A percentile compares a stretch with the other conserved stretches of the same genome.
Conservation (phyloP, 73 alveolate genomes). For the Symbiodinium natans region DNA sequence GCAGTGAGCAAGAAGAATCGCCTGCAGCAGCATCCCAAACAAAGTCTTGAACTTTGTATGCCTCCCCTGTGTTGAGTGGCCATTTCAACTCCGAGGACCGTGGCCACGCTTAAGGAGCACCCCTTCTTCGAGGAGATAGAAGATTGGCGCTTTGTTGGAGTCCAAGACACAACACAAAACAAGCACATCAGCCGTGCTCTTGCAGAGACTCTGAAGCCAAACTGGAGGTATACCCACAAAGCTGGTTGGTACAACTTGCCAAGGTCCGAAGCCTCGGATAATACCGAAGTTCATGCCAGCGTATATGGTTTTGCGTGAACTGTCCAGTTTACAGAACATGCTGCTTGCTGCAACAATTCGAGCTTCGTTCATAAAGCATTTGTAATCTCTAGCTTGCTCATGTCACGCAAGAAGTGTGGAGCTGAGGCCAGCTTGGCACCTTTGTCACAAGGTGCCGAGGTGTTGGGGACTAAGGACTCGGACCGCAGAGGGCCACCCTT, state of each 20-base stretch:
- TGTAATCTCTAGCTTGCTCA: too few relatives aligned
- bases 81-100: constrained; percentile 59
- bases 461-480: neutral
- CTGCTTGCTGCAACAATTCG: too few relatives aligned
- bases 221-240: constrained; percentile 66
- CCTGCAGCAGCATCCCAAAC: too few relatives aligned
- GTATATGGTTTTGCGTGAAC: too few relatives aligned
- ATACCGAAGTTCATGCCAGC: neutral
- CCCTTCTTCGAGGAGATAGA: constrained; percentile 88
- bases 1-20: too few relatives aligned
- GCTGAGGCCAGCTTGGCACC: neutral
- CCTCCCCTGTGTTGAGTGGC: too few relatives aligned
- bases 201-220: too few relatives aligned
- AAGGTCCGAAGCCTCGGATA: constrained; percentile 26
- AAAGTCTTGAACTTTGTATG: too few relatives aligned
- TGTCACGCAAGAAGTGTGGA: neutral
- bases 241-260: constrained; percentile 91
- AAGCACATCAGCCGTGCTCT: neutral
- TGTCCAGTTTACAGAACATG: too few relatives aligned
- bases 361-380: too few relatives aligned
- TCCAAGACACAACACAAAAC: neutral
- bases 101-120: constrained; percentile 73
- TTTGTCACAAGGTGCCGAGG: neutral
- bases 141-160: constrained; percentile 86
- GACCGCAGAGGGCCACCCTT: too few relatives aligned